These are phyloP conservation scores for Tolypocladium endophyticum DNA, from an alignment of 2,329 filamentous ascomycete genomes.

Conservation along the genomic window DNA sequence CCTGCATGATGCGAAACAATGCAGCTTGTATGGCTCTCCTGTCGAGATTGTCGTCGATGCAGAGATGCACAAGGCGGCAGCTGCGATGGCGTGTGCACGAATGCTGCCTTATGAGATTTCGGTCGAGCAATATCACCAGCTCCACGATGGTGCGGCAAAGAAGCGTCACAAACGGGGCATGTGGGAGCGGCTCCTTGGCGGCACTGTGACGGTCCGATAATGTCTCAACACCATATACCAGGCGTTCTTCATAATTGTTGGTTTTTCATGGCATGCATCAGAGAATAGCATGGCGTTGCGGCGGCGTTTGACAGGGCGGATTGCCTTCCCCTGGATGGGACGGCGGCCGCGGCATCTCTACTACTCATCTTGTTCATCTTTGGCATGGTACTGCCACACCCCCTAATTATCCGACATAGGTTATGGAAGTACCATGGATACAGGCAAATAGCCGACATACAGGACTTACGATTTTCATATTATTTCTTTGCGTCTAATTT, in stretches of 20 bases:
- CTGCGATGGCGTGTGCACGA: conserved; percentile 15
- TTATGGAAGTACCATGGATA: conserved; percentile 2
- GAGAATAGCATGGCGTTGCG: conserved; percentile 8
- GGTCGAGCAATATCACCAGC: conserved; percentile 37
- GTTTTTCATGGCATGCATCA: neutral
- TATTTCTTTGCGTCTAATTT: neutral
- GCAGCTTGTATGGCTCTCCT: conserved; percentile 39
- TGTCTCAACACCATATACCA: neutral
- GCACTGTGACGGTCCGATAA: conserved; percentile 28
- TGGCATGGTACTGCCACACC: neutral
- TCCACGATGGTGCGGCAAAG: conserved; percentile 35
- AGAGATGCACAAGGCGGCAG: conserved; percentile 25
- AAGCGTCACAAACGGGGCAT: conserved; percentile 42
- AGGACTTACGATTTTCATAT: neutral
- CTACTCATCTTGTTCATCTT: neutral
- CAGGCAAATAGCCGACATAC: neutral
- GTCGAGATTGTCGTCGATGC: conserved; percentile 32
- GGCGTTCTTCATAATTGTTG: conserved; percentile 1
- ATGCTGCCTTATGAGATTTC: conserved; percentile 47
- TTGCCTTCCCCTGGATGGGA: neutral
- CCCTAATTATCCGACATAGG: conserved; percentile 3
- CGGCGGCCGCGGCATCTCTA: neutral
- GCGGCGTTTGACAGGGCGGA: neutral
- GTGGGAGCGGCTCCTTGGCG: conserved; percentile 43
- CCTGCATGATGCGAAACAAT: conserved; percentile 23